A percentile compares a stretch with the other conserved stretches of the same genome.
These are phyloP conservation scores for Albatrellus ellisii DNA, from an alignment of 768 basidiomycete species.

Conservation along the genomic window DNA sequence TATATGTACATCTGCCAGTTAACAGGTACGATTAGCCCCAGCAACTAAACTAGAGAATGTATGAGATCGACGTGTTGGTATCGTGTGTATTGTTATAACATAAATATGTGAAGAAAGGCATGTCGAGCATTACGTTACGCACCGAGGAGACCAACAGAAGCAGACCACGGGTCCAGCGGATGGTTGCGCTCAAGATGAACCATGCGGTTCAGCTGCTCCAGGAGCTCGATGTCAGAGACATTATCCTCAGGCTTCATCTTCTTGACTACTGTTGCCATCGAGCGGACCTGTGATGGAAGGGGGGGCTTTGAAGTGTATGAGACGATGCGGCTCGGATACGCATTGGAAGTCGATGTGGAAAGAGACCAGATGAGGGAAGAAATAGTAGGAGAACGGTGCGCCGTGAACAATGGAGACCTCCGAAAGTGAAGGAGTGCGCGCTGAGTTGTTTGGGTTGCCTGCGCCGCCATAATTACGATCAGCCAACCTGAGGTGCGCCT, in stretches of 20 bases:
- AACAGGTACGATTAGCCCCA: not conserved
- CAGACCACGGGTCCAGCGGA: constrained; percentile 7
- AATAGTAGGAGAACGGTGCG: constrained; percentile 9
- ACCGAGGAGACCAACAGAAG: constrained; percentile 10
- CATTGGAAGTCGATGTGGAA: constrained; percentile 8
- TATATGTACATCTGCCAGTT: constrained; percentile 11
- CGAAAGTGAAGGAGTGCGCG: constrained; percentile 2
- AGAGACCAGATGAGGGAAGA: constrained; percentile 15
- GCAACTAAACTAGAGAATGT: too few species aligned
- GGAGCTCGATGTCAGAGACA: constrained; percentile 2
- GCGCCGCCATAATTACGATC: constrained; percentile 5
- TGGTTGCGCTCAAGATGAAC: constrained; percentile 4
- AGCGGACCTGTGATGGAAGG: constrained; percentile 1
- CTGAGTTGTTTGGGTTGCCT: constrained; percentile 3
- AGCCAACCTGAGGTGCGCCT: too few species aligned
- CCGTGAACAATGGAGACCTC: constrained; percentile 2
- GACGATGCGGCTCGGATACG: constrained; percentile 5
- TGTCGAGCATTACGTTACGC: too few species aligned
- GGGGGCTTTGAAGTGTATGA: not conserved
- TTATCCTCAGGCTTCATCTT: not conserved
- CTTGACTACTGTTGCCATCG: constrained; percentile 6
- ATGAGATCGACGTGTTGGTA: too few species aligned
- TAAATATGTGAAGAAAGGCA: too few species aligned
- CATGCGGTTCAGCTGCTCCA: constrained; percentile 7
- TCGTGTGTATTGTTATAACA: too few species aligned